Base-by-base conservation (phyloP, 73 alveolate species). In the Tetrahymena borealis region DNA sequence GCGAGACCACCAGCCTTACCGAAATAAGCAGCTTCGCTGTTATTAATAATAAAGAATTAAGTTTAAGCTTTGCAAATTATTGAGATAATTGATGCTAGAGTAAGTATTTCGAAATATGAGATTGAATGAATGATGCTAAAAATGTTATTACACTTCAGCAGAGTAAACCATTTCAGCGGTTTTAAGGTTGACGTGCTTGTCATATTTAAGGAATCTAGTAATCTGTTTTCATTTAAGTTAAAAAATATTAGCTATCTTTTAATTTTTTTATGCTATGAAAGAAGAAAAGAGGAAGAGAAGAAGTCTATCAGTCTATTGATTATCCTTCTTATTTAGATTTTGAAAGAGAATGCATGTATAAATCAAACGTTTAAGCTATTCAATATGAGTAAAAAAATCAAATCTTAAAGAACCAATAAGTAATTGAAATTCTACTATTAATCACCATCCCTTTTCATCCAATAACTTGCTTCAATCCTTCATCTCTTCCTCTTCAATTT, bases 131-230 rank as follows among this genome's bases (percentile, higher is more conserved):
- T 24, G 28, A 60, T 24, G 85, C n/a, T 60, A 60, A 24, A 35
- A 60, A 60, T 60, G 85, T 18, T 60, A 60, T 60, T 60, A 60
- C 85, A 60, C 85, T 60, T 60, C 85, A 60, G 85, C 85, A 24
- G 85, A 60, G 85, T 60, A 60, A 60, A 60, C 85, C 85, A 60
- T 60, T 60, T 60, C 85, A 60, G 85, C 85, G 28, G 85, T 60
- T 60, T 60, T 60, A 60, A 60, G 85, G 85, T 60, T 60, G 85
- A 60, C 85, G 85, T 60, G 85, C 85, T 60, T 60, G 85, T 60
- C 85, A 35, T 60, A 60, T 60, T 60, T 60, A 60, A 60, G 85
- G 85, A 60, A 60, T 60, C 85, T 60, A 60, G 38, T 60, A 60
- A 60, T 60, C 85, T 60, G 28, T 60, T 60, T 60, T 32, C 85